Evolutionary conservation across 305 asterid species (phyloP).

Genomic region (Fraxinus nigra): DNA sequence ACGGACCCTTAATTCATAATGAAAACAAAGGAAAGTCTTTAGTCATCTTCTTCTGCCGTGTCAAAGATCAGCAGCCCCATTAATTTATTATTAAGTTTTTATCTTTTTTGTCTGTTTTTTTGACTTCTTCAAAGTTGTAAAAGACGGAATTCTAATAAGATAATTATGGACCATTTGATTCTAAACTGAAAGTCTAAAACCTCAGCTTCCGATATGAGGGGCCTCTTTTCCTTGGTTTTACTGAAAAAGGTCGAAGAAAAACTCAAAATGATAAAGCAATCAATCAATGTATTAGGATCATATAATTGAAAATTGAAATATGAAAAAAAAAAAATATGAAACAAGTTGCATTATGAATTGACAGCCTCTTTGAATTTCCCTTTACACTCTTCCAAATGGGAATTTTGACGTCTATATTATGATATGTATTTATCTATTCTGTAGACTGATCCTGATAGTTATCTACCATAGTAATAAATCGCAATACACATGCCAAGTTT

Average conservation of each 20-base stretch:
- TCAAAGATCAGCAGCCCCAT: not conserved
- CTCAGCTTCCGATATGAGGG: constrained; percentile 10
- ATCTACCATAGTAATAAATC: not conserved
- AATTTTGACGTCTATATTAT: not conserved
- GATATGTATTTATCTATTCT: not conserved
- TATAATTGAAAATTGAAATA: not conserved
- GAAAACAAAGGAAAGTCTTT: not conserved
- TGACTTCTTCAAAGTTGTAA: not conserved
- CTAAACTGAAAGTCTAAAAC: not conserved
- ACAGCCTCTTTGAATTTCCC: not conserved
- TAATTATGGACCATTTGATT: not conserved
- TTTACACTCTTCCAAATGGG: not conserved
- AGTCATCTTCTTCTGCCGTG: not conserved
- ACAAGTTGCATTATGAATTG: constrained; percentile 25
- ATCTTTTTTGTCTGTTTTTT: not conserved
- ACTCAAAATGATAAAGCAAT: not conserved
- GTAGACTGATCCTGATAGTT: not conserved
- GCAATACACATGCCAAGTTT: not conserved
- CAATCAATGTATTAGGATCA: not conserved
- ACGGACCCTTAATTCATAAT: not conserved
- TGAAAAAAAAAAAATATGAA: not conserved
- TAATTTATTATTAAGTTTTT: not conserved
- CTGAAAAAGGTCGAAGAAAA: not conserved
- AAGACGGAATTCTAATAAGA: not conserved
- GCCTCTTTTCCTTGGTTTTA: constrained; percentile 11